A percentile compares a stretch with the other conserved stretches of the same genome.
phyloP scores from a whole-genome alignment of 805 yeast genomes.

The Ogataea methylovora region DNA sequence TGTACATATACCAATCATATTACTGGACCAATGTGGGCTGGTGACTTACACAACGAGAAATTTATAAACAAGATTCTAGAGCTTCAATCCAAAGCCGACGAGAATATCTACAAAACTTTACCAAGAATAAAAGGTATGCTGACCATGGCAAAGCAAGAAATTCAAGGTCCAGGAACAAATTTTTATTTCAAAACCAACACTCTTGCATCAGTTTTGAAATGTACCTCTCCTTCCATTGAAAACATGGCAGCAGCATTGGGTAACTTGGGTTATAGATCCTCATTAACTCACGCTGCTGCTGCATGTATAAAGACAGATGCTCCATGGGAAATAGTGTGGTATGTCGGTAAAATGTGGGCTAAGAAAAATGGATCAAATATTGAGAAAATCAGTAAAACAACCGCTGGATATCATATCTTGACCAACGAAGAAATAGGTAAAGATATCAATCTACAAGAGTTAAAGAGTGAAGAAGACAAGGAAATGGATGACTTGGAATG shows the following conservation, averaged over 20 bases:
- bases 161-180: conserved; percentile 42
- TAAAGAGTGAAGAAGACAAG: conserved; percentile 11
- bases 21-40: conserved; percentile 98
- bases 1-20: conserved; percentile 69
- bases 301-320: conserved; percentile 88
- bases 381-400: conserved; percentile 36
- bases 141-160: conserved; percentile 70
- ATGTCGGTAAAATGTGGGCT: conserved; percentile 59
- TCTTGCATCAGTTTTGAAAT: conserved; percentile 65
- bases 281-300: conserved; percentile 84
- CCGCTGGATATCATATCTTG: conserved; percentile 54
- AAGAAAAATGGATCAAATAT: conserved; percentile 32
- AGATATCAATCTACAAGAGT: conserved; percentile 23
- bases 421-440: conserved; percentile 31
- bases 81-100: conserved; percentile 39
- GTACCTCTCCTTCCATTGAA: conserved; percentile 77
- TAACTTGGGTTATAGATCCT: conserved; percentile 72
- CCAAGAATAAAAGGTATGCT: conserved; percentile 91
- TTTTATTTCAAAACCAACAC: conserved; percentile 81
- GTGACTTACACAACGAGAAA: conserved; percentile 58
- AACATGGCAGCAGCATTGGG: conserved; percentile 73
- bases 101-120: conserved; percentile 63
- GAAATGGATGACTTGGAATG: conserved; percentile 22
- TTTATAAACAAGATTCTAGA: conserved; percentile 60
- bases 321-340: conserved; percentile 74